These are phyloP conservation scores for Fusarium chuoi DNA, from an alignment of 2,329 filamentous ascomycete species.

Conservation along the genomic window DNA sequence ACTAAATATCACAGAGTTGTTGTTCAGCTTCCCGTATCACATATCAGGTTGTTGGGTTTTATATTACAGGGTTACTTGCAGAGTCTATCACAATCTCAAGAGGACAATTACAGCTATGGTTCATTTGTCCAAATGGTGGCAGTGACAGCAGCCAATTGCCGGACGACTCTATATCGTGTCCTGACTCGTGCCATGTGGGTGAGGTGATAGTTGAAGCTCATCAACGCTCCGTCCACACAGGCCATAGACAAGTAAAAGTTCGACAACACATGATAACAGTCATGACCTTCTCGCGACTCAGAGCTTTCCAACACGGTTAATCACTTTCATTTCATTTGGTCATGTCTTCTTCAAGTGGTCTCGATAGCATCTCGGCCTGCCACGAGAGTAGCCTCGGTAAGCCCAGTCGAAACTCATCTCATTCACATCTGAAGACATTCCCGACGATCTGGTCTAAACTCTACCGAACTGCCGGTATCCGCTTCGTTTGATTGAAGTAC, in stretches of 20 bases:
- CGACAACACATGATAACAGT: neutral
- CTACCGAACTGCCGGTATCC: neutral
- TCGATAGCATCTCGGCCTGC: neutral
- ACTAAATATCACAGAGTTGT: neutral
- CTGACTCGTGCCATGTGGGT: neutral
- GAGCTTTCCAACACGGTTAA: accelerated
- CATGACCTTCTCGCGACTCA: neutral
- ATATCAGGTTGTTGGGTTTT: neutral
- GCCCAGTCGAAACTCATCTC: neutral
- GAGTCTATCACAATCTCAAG: neutral
- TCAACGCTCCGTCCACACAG: neutral
- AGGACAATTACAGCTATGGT: neutral
- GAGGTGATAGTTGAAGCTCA: neutral
- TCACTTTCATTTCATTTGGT: too few species aligned
- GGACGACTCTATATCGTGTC: too few species aligned
- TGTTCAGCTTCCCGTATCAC: neutral
- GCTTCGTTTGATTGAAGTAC: neutral
- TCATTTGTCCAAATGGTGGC: accelerated
- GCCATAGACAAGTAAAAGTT: neutral
- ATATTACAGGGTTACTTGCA: neutral
- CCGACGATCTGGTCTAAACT: neutral
- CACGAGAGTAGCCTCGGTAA: neutral
- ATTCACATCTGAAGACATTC: neutral
- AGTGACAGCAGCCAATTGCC: too few species aligned
- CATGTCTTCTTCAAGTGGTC: neutral